A percentile compares a stretch with the other conserved stretches of the same genome.
Evolutionary conservation across 140 eudicot genomes (phyloP).

Genomic region (Ambrosia hybrid): DNA sequence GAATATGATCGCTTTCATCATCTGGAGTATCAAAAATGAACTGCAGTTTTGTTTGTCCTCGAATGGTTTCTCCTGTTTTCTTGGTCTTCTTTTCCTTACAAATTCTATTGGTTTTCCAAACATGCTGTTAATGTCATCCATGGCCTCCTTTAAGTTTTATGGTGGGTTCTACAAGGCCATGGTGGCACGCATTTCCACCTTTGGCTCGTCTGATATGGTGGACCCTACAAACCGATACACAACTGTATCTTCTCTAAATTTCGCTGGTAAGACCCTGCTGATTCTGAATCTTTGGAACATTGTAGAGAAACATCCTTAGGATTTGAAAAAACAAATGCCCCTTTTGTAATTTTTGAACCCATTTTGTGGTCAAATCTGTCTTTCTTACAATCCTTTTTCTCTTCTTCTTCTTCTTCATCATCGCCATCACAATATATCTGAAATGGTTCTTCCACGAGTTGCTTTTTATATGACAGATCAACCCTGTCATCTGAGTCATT

Average conservation of each 20-base stretch:
- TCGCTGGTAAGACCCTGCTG: slow-evolving; percentile 29
- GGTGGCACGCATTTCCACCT: slow-evolving; percentile 95
- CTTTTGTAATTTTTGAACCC: slow-evolving; percentile 35
- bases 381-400: slow-evolving; percentile 24
- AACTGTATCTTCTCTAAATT: slow-evolving; percentile 73
- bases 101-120: slow-evolving; percentile 95
- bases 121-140: slow-evolving; percentile 94
- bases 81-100: slow-evolving; percentile 61
- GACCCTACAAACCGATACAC: slow-evolving; percentile 87
- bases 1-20: slow-evolving; percentile 49
- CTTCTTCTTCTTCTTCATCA: slow-evolving; percentile 65
- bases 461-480: slow-evolving; percentile 30
- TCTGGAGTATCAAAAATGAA: slow-evolving; percentile 81
- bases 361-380: slow-evolving; percentile 28
- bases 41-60: slow-evolving; percentile 39
- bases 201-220: slow-evolving; percentile 72
- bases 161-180: slow-evolving; percentile 95
- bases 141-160: slow-evolving; percentile 92
- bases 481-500: slow-evolving; percentile 37
- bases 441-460: slow-evolving; percentile 52
- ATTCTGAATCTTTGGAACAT: slow-evolving; percentile 32
- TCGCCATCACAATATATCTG: slow-evolving; percentile 69
- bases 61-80: slow-evolving; percentile 48
- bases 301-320: slow-evolving; percentile 51
- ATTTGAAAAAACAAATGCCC: slow-evolving; percentile 45